phyloP scores from a whole-genome alignment of 2,329 filamentous ascomycete genomes.

The Sclerotinia minor region DNA sequence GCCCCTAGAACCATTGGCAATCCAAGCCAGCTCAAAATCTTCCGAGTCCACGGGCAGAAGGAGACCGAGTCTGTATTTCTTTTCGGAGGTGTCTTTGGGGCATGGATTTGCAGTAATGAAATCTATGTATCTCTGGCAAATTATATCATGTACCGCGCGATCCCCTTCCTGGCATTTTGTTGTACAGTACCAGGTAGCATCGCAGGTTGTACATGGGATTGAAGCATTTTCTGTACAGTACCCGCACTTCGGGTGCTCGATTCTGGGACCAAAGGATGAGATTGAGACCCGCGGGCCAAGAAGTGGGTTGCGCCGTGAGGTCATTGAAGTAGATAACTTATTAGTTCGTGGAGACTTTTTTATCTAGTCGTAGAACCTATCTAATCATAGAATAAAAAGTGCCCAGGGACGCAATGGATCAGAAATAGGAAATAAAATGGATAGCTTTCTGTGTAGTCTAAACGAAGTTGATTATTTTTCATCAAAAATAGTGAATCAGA shows the following conservation, averaged over 20 bases:
- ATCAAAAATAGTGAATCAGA: background rate
- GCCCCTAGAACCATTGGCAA: constrained; percentile 1
- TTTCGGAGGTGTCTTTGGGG: background rate
- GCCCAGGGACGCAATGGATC: background rate
- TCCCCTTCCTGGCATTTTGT: background rate
- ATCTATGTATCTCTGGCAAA: constrained; percentile 6
- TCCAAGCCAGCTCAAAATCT: background rate
- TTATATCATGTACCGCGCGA: constrained; percentile 1
- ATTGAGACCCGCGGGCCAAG: constrained; percentile 13
- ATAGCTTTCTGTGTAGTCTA: background rate
- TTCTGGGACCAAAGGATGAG: constrained; percentile 10
- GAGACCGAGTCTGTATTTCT: constrained; percentile 18
- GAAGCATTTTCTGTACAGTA: constrained; percentile 9
- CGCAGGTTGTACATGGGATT: background rate
- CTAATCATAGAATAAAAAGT: background rate
- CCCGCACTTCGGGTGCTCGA: constrained; percentile 8
- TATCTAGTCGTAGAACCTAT: background rate
- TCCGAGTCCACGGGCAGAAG: background rate
- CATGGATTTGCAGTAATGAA: constrained; percentile 6
- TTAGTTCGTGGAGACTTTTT: background rate
- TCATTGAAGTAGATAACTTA: background rate
- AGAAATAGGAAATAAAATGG: background rate
- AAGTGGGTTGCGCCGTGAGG: background rate
- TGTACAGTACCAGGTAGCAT: constrained; percentile 15
- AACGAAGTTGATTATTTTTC: background rate